These are phyloP conservation scores for Penicillium desertorum DNA, from an alignment of 495 filamentous ascomycete species.

Conservation along the genomic window DNA sequence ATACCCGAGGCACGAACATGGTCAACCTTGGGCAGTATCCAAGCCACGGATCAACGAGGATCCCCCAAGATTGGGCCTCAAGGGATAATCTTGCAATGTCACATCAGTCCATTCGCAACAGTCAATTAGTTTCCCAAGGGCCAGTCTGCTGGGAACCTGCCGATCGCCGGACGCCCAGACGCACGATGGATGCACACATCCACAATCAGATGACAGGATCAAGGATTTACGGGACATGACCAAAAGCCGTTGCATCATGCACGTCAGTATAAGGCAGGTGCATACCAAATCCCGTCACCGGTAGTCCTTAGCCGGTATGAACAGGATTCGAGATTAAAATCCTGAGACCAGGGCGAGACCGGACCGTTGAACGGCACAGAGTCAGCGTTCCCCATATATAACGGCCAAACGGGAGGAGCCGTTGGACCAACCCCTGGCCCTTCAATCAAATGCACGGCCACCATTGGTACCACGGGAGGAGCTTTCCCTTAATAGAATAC, in stretches of 20 bases:
- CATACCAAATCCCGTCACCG: neutral
- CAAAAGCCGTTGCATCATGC: neutral
- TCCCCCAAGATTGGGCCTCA: neutral
- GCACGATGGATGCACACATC: conserved; percentile 2
- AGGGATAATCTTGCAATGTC: neutral
- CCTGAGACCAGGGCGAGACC: conserved; percentile 9
- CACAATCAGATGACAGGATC: neutral
- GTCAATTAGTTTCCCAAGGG: neutral
- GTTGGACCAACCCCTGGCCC: conserved; percentile 5
- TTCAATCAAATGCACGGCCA: conserved; percentile 3
- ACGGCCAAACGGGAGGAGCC: conserved; percentile 29
- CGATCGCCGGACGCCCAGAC: neutral
- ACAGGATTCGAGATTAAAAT: neutral
- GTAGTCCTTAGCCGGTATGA: neutral
- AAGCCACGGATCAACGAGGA: neutral
- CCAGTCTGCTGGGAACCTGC: conserved; percentile 3
- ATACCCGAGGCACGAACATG: neutral
- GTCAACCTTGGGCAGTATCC: neutral
- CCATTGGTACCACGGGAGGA: conserved; percentile 10
- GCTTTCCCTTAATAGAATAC: neutral
- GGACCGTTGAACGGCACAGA: conserved; percentile 15
- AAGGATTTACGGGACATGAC: neutral
- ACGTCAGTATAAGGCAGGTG: neutral
- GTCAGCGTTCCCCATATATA: conserved; percentile 20
- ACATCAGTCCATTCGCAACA: neutral